phyloP scores from a whole-genome alignment of 805 yeast species.

The Naumovozyma baii region DNA sequence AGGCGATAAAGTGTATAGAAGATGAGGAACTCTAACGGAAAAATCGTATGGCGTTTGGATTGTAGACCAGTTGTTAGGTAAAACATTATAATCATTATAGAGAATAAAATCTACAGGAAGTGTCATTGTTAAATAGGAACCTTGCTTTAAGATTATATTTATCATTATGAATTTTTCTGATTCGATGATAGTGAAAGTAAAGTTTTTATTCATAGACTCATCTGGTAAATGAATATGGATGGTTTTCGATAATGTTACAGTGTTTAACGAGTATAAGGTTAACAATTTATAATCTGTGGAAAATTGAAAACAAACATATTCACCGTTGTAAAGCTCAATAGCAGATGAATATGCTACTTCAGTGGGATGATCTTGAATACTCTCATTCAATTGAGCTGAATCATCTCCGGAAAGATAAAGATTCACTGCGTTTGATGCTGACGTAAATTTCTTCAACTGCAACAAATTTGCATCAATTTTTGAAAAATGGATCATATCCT shows the following conservation, averaged over 20 bases:
- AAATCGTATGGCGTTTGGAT: conserved; percentile 61
- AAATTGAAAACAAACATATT: conserved; percentile 22
- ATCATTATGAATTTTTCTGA: conserved; percentile 7
- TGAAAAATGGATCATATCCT: conserved; percentile 11
- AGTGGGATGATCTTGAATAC: neutral
- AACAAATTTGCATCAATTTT: conserved; percentile 22
- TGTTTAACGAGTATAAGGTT: conserved; percentile 18
- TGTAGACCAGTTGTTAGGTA: conserved; percentile 43
- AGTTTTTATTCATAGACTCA: conserved; percentile 14
- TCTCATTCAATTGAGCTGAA: neutral
- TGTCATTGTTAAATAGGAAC: conserved; percentile 14
- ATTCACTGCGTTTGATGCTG: conserved; percentile 10
- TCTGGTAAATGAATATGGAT: conserved; percentile 20
- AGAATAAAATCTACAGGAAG: conserved; percentile 20
- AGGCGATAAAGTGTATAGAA: conserved; percentile 38
- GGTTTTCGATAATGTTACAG: conserved; percentile 13
- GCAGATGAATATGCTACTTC: conserved; percentile 18
- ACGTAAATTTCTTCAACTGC: conserved; percentile 9
- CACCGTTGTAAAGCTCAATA: conserved; percentile 10
- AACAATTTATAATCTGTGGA: conserved; percentile 13
- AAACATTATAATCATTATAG: conserved; percentile 2
- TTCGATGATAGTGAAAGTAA: conserved; percentile 15
- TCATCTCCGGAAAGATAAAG: conserved; percentile 10
- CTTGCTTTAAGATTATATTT: conserved; percentile 21
- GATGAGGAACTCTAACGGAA: conserved; percentile 46